Evolutionary conservation across 2,329 filamentous ascomycete species (phyloP).

Genomic region (Teratosphaeria nubilosa): DNA sequence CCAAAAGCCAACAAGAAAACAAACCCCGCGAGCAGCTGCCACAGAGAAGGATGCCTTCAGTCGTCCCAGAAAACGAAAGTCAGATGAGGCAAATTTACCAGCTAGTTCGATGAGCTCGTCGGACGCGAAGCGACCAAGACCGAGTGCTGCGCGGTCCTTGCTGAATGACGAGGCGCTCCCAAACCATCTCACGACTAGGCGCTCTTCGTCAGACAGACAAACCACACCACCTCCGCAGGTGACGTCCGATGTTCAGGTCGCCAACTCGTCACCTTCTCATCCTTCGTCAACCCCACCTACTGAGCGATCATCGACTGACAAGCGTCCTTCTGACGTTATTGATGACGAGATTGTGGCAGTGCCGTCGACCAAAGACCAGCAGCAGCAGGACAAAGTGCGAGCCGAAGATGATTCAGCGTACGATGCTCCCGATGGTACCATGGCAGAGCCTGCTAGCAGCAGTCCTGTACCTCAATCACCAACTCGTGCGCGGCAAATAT

Average conservation of each 20-base stretch:
- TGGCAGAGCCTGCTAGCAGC: constrained; percentile 36
- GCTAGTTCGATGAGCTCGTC: constrained; percentile 10
- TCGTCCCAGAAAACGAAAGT: constrained; percentile 19
- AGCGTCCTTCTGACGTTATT: constrained; percentile 11
- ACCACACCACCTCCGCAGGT: constrained; percentile 9
- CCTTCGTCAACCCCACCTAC: constrained; percentile 17
- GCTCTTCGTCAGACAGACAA: constrained; percentile 11
- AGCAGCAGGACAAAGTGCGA: constrained; percentile 11
- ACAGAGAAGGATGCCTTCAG: background rate
- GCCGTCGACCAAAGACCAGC: constrained; percentile 20
- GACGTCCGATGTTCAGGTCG: constrained; percentile 21
- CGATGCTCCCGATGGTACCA: constrained; percentile 30
- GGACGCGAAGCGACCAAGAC: constrained; percentile 13
- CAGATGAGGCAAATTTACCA: constrained; percentile 12
- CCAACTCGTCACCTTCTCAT: constrained; percentile 24
- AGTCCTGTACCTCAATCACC: constrained; percentile 19
- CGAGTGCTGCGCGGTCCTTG: background rate
- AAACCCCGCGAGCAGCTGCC: background rate
- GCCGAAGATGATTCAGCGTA: constrained; percentile 11
- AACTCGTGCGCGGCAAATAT: background rate
- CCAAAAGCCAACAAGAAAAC: background rate
- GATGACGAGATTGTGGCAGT: constrained; percentile 20
- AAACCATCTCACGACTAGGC: background rate
- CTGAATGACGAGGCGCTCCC: constrained; percentile 3
- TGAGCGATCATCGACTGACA: constrained; percentile 14